Base-by-base conservation (phyloP, 2,329 filamentous ascomycete genomes). In the Xylariaceae sp. region DNA sequence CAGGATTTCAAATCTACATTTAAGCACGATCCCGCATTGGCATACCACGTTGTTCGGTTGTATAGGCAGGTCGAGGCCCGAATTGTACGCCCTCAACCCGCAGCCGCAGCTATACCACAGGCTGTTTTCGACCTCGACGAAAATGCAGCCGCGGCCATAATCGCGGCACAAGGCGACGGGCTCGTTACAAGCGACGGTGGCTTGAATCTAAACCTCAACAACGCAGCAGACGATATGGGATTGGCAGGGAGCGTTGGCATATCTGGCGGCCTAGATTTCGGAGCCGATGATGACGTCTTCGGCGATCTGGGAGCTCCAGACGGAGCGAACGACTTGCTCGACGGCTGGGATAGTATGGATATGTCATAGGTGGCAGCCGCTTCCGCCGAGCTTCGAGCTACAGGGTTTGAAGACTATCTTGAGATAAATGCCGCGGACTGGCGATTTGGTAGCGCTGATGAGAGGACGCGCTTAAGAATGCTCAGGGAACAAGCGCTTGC, bases 61-160 rank as follows among this genome's bases (percentile, higher is more conserved):
- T 73, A 85, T 62, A 74, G 83, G 22, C 74, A 76, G 2, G 83
- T 88, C 11, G 83, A 89, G 66, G 75, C 78, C n/a, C 83, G 86
- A 62, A 76, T 87, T 71, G 70, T 71, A 32, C 55, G 68, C 49
- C 59, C 68, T 14, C 57, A 66, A 52, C 57, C 63, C 10, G 55
- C 67, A 62, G 59, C 67, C 63, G 59, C 70, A 45, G 59, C 66
- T 2, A 72, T 78, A 58, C 66, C 78, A 15, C 71, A 73, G 40
- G 63, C 64, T 5, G 64, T 63, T 11, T 64, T 77, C 6, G 69
- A 65, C 32, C 57, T 75, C 4, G 68, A 68, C 45, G 69, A 66
- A 9, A 70, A 69, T 15, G 64, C 71, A 0, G 65, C 53, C 6
- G 66, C 52, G 5, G 65, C 64, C 14, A 67, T 77, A 51, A 72